Base-by-base conservation (phyloP, 129 eudicot species). In the Helianthus tuberosus region DNA sequence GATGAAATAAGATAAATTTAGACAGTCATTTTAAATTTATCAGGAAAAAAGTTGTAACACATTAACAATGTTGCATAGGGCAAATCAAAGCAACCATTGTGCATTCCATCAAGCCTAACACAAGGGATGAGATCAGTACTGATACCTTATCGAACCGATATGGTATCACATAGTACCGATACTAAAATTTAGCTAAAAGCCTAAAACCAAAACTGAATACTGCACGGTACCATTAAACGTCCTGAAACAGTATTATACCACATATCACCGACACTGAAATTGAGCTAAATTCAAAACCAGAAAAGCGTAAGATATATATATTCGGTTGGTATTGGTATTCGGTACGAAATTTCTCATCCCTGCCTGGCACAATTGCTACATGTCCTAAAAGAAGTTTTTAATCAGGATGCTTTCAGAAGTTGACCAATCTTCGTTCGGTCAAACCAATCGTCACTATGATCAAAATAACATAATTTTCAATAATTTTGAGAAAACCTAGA, bases 381-480 rank as follows among this genome's bases (percentile, higher is more conserved):
- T 53, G 4, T 1, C 39, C 32, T 53, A 53, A 53, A 59, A 27
- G 1, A 9, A 59, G 3, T 11, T 11, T 59, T 3, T 20, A 0
- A 11, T 0, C 5, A 39, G 5, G 39, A 59, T 25, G 65, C 27
- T 59, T 27, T 10, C 14, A 58, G 16, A 59, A 59, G 14, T 29
- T 29, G 66, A 60, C 32, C 41, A 2, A 44, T 29, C 20, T 0
- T 60, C 12, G 1, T 63, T 3, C 8, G 0, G 48, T 63, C 68
- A 63, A 60, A 38, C 68, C 0, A 63, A 39, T 36, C 27, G 49
- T 38, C 68, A 63, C 25, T n/a, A 58, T 29, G 36, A 58, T 58
- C 64, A 58, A 58, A 58, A 20, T 58, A 58, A 58, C 1, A 23
- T 9, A 58, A 8, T 20, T 57, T 9, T 57, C 11, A 17, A 57